phyloP scores from a whole-genome alignment of 2,329 filamentous ascomycete genomes.

The Trichoderma harzianum region DNA sequence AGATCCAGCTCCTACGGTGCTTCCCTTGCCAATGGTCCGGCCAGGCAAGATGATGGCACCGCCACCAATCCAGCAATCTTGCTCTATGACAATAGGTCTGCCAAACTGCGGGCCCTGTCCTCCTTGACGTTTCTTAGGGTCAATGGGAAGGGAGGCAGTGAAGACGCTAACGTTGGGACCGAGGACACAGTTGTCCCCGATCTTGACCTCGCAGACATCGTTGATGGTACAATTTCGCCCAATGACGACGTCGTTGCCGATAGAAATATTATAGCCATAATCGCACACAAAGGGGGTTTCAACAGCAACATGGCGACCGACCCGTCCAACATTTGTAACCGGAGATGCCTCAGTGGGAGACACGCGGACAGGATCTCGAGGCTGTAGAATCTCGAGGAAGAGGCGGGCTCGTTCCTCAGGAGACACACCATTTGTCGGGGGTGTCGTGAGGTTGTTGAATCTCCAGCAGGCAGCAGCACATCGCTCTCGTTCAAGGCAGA shows the following conservation, averaged over 20 bases:
- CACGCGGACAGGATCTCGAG: constrained; percentile 53
- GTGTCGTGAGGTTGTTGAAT: constrained; percentile 76
- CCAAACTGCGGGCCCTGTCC: constrained; percentile 69
- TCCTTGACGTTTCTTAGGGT: constrained; percentile 70
- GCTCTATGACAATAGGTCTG: constrained; percentile 71
- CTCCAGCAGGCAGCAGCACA: constrained; percentile 78
- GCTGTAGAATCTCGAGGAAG: constrained; percentile 69
- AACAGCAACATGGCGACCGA: constrained; percentile 74
- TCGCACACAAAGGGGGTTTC: constrained; percentile 90
- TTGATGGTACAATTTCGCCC: constrained; percentile 80
- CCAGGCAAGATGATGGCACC: constrained; percentile 75
- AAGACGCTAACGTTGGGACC: constrained; percentile 86
- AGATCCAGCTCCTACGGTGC: constrained; percentile 76
- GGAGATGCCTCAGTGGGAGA: constrained; percentile 53
- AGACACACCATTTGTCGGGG: constrained; percentile 69
- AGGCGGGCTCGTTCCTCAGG: constrained; percentile 64
- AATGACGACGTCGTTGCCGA: constrained; percentile 81
- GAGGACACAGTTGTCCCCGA: constrained; percentile 74
- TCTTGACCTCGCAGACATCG: constrained; percentile 78
- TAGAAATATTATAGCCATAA: constrained; percentile 90
- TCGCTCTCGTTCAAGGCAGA: constrained; percentile 78
- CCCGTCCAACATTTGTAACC: constrained; percentile 54
- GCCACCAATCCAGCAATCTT: constrained; percentile 81
- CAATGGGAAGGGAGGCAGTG: constrained; percentile 68
- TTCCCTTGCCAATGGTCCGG: constrained; percentile 74